phyloP scores from a whole-genome alignment of 768 basidiomycete species.

The Lentinus brumalis region DNA sequence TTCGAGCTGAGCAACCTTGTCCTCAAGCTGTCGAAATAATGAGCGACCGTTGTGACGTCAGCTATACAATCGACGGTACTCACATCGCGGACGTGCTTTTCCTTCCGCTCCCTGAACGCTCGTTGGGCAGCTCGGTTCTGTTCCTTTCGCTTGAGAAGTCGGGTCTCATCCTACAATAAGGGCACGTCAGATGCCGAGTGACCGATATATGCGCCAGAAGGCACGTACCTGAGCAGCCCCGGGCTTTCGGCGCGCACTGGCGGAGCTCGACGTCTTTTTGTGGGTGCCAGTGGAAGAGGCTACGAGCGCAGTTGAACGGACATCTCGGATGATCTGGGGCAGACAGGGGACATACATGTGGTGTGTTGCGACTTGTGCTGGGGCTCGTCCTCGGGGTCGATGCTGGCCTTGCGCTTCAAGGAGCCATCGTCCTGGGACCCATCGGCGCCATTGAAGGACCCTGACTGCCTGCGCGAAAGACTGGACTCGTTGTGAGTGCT shows the following conservation, averaged over 20 bases:
- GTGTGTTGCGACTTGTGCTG: conserved; percentile 68
- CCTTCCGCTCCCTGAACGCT: conserved; percentile 95
- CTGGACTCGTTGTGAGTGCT: conserved; percentile 41
- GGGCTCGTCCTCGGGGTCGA: conserved; percentile 65
- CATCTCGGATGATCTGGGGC: conserved; percentile 1
- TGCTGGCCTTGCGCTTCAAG: conserved; percentile 79
- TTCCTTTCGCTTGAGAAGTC: conserved; percentile 88
- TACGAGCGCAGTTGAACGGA: conserved; percentile 7
- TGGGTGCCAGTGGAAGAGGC: background rate
- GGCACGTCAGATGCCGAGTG: background rate
- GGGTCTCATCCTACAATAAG: conserved; percentile 60
- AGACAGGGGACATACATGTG: conserved; percentile 39
- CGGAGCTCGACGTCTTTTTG: conserved; percentile 16
- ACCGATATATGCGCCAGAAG: background rate
- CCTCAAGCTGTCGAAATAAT: conserved; percentile 67
- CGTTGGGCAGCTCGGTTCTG: conserved; percentile 97
- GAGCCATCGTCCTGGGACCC: conserved; percentile 47
- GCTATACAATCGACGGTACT: conserved; percentile 35
- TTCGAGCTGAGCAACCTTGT: conserved; percentile 85
- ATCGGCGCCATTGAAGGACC: conserved; percentile 27
- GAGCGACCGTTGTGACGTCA: background rate
- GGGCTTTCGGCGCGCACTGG: conserved; percentile 26
- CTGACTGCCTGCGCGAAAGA: conserved; percentile 35
- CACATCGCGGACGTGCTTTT: conserved; percentile 96
- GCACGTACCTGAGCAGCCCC: conserved; percentile 24